phyloP scores from a whole-genome alignment of 345 rosid species.

The Hevea brasiliensis region DNA sequence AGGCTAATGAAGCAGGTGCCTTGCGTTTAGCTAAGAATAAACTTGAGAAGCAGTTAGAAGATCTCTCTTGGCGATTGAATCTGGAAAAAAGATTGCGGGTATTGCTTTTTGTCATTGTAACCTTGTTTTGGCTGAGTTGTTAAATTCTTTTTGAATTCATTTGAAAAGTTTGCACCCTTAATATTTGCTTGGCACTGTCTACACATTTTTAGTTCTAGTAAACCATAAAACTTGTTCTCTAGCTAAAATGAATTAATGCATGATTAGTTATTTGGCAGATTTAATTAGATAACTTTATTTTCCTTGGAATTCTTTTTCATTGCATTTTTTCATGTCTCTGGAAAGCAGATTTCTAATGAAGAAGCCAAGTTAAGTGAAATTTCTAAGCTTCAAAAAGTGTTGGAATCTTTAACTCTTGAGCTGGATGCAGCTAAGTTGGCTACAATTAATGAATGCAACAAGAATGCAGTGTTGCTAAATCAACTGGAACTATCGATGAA shows the following conservation, averaged over 20 bases:
- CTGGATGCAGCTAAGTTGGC: conserved; percentile 91
- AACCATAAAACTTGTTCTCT: too few species aligned
- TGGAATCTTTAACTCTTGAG: conserved; percentile 81
- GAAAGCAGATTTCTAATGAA: conserved; percentile 73
- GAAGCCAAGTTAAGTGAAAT: conserved; percentile 71
- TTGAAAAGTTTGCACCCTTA: not conserved
- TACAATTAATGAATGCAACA: conserved; percentile 82
- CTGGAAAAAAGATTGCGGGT: conserved; percentile 92
- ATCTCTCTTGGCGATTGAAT: conserved; percentile 85
- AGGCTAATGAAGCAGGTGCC: conserved; percentile 94
- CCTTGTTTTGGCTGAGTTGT: conserved; percentile 13
- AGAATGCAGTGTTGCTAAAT: conserved; percentile 78
- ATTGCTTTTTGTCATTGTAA: conserved; percentile 29
- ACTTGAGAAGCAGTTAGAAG: conserved; percentile 93
- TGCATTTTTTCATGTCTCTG: conserved; percentile 5
- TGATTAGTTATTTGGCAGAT: not conserved
- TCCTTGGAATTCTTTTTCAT: too few species aligned
- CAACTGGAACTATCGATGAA: conserved; percentile 70
- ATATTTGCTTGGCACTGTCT: too few species aligned
- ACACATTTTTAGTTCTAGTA: too few species aligned
- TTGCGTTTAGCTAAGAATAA: conserved; percentile 87
- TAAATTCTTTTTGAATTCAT: not conserved
- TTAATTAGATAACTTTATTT: too few species aligned
- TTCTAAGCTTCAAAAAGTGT: conserved; percentile 63
- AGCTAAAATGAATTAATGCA: too few species aligned